Evolutionary conservation across 2,329 filamentous ascomycete genomes (phyloP), one percentile per base, ranked within the genome.

Genomic region (Grosmannia clavigera): DNA sequence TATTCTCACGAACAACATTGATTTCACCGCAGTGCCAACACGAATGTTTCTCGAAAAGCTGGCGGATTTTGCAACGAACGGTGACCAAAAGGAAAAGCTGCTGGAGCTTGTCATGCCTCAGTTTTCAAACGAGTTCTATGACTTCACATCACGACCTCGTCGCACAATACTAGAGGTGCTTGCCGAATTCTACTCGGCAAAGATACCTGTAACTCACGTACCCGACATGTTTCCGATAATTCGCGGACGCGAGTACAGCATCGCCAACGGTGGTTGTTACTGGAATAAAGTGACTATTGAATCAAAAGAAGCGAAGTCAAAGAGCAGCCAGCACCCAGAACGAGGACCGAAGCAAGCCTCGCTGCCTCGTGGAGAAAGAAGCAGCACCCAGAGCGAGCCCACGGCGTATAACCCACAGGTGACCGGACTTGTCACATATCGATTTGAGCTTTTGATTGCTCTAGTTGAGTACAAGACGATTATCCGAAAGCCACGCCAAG

Each of bases 391-490:
- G 27, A 35, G 7, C 52, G 29, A 35, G 14, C 16, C 50, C 29
- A 5, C 4, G n/a, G 29, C 16, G 29, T 3, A 40, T 35, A 29
- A 10, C 38, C 3, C 25, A 9, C n/a, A 11, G 27, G 11, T 1
- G 22, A 43, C 38, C 1, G 33, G 50, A 11, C 6, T 16, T 11
- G 25, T 33, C 1, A 4, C 58, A 0, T 75, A 95, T 29, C 29
- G 29, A 1, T 25, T 59, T 27, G 86, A 95, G 59, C 77, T 96
- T 3, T 75, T 95, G 3, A 82, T 92, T 51, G 92, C 94, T 0
- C 86, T 97, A 60, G 92, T 99, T 62, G 91, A 92, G 69, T 97
- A 96, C 72, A 84, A 85, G 64, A 96, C 92, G 1, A 84, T 96
- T 33, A 87, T 96, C 62, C 89, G 88, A 68, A 87, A 88, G 63